phyloP scores from a whole-genome alignment of 371 early-diverging fungal species.

The Haplosporangium sp. region DNA sequence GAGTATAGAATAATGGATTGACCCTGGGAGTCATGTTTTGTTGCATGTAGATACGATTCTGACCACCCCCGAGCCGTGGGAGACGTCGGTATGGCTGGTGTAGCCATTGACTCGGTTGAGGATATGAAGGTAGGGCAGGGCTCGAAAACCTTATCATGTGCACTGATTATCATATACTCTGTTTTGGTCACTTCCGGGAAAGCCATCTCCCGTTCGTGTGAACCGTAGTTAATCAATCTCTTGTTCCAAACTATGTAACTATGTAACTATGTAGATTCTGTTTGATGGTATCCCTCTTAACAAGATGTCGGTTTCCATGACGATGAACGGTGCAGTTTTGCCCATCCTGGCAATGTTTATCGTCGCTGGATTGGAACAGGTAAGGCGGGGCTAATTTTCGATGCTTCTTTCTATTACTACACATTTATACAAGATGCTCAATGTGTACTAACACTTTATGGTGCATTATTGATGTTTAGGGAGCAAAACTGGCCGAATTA shows the following conservation, averaged over 20 bases:
- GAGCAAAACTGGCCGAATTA: conserved; percentile 78
- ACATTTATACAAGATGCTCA: not conserved
- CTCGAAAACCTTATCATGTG: not conserved
- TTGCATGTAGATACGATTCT: conserved; percentile 72
- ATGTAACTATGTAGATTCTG: conserved; percentile 62
- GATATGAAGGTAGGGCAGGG: conserved; percentile 78
- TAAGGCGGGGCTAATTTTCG: conserved; percentile 1
- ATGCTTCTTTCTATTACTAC: not conserved
- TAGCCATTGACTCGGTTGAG: conserved; percentile 90
- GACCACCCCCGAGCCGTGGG: conserved; percentile 89
- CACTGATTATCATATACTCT: not conserved
- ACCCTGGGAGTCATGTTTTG: not conserved
- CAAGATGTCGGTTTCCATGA: conserved; percentile 91
- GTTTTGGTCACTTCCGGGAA: no score
- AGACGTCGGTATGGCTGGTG: conserved; percentile 94
- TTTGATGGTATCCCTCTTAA: conserved; percentile 88
- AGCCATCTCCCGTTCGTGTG: not conserved
- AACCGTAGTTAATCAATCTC: not conserved
- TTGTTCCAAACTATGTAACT: no score
- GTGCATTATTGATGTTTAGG: conserved; percentile 48
- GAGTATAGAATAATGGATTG: not conserved
- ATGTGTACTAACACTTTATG: not conserved
- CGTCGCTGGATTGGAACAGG: conserved; percentile 87
- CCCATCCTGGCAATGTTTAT: conserved; percentile 91
- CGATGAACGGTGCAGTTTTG: conserved; percentile 92